Evolutionary conservation across 805 yeast genomes (phyloP).

Genomic region (Starmerella davenportii): DNA sequence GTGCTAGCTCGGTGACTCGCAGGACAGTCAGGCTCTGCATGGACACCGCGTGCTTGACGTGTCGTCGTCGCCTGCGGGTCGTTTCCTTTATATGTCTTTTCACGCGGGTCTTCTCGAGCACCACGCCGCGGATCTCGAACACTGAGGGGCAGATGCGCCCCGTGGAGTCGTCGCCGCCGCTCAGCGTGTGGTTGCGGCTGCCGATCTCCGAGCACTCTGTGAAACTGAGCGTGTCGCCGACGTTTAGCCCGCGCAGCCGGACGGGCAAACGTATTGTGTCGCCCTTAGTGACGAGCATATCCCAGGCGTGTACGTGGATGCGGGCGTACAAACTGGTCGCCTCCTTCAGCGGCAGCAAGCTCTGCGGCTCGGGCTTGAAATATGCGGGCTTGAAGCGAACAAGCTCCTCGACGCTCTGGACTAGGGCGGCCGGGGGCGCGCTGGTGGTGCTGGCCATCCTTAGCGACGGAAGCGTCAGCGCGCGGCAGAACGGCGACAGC

Average conservation of each 20-base stretch:
- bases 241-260: constrained; percentile 51
- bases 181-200: constrained; percentile 58
- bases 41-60: constrained; percentile 43
- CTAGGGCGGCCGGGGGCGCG: neutral
- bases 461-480: neutral
- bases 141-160: constrained; percentile 33
- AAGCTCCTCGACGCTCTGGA: constrained; percentile 11
- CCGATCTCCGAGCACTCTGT: constrained; percentile 69
- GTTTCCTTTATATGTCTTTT: constrained; percentile 45
- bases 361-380: constrained; percentile 20
- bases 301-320: constrained; percentile 62
- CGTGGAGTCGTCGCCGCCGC: constrained; percentile 22
- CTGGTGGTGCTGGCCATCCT: neutral
- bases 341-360: constrained; percentile 45
- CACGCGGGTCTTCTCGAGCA: constrained; percentile 69
- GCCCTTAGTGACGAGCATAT: constrained; percentile 80
- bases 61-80: constrained; percentile 67
- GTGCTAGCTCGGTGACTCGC: constrained; percentile 51
- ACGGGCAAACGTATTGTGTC: constrained; percentile 69
- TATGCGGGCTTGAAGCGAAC: constrained; percentile 15
- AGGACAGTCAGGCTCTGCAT: constrained; percentile 64
- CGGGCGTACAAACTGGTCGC: constrained; percentile 63
- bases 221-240: constrained; percentile 67
- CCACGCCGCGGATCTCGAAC: constrained; percentile 53
- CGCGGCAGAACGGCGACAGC: no score